Evolutionary conservation across 2,329 filamentous ascomycete genomes (phyloP).

Genomic region (Ramularia collo-cygni): DNA sequence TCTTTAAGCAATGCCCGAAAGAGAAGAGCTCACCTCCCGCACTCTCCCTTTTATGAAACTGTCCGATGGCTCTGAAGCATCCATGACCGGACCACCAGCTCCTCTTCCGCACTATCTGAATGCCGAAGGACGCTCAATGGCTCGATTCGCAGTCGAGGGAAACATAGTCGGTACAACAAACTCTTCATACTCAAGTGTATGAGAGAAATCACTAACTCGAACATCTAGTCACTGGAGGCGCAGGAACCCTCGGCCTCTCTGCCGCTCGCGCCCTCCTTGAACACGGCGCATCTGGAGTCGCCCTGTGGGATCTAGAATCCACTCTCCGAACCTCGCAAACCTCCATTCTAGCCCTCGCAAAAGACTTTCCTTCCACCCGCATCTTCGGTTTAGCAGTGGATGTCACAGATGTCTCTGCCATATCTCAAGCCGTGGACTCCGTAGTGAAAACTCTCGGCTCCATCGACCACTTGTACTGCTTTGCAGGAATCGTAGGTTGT

Average conservation of each 20-base stretch:
- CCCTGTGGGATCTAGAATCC: conserved; percentile 53
- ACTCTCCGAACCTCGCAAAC: conserved; percentile 34
- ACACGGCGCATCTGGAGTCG: conserved; percentile 55
- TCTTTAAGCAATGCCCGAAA: conserved; percentile 26
- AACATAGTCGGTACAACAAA: conserved; percentile 44
- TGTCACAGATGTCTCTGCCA: conserved; percentile 49
- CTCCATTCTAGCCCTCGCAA: conserved; percentile 41
- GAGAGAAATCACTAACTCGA: not conserved
- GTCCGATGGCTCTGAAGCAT: conserved; percentile 37
- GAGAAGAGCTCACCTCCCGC: conserved; percentile 39
- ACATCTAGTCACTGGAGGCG: conserved; percentile 55
- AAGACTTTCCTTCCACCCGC: conserved; percentile 48
- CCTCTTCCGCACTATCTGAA: conserved; percentile 39
- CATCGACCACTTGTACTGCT: conserved; percentile 54
- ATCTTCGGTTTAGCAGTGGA: conserved; percentile 51
- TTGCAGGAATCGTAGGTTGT: conserved; percentile 62
- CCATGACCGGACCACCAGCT: conserved; percentile 39
- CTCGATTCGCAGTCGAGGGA: conserved; percentile 46
- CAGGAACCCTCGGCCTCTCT: conserved; percentile 55
- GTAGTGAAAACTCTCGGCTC: conserved; percentile 41
- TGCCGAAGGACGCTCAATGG: conserved; percentile 36
- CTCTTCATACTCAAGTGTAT: not conserved
- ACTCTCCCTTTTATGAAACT: conserved; percentile 45
- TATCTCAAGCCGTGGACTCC: conserved; percentile 39
- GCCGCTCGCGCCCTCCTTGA: conserved; percentile 59